These are phyloP conservation scores for Penicillium sp. DNA, from an alignment of 2,329 filamentous ascomycete genomes.

Conservation along the genomic window DNA sequence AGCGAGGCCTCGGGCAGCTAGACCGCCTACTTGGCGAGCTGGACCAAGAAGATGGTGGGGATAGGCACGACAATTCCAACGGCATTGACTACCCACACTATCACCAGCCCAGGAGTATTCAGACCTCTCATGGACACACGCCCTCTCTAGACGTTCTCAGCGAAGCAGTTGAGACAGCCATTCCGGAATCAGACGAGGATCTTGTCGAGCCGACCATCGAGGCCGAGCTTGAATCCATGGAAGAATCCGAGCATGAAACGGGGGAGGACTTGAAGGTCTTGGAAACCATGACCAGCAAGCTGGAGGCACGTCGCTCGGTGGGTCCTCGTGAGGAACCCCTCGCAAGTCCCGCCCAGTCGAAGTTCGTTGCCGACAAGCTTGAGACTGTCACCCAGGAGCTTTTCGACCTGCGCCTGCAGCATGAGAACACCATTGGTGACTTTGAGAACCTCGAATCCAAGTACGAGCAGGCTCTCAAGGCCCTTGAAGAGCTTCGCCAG, in stretches of 20 bases:
- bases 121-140: slow-evolving; percentile 31
- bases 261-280: slow-evolving; percentile 37
- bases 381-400: slow-evolving; percentile 90
- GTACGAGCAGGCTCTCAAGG: slow-evolving; percentile 83
- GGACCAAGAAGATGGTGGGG: slow-evolving; percentile 62
- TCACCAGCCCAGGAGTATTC: slow-evolving; percentile 18
- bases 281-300: slow-evolving; percentile 34
- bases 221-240: slow-evolving; percentile 23
- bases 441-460: slow-evolving; percentile 79
- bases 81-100: slow-evolving; percentile 15
- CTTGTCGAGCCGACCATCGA: slow-evolving; percentile 35
- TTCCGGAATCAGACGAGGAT: slow-evolving; percentile 47
- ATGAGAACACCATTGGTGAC: slow-evolving; percentile 78
- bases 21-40: slow-evolving; percentile 90
- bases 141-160: slow-evolving; percentile 43
- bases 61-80: slow-evolving; percentile 23
- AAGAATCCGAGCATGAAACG: slow-evolving; percentile 17
- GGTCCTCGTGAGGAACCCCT: slow-evolving; percentile 48
- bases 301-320: slow-evolving; percentile 23
- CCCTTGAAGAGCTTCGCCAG: slow-evolving; percentile 73
- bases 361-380: slow-evolving; percentile 87
- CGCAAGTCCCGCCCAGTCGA: slow-evolving; percentile 74
- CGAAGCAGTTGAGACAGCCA: slow-evolving; percentile 46
- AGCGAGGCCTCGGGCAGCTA: slow-evolving; percentile 89
- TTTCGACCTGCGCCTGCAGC: slow-evolving; percentile 83